Evolutionary conservation across 352 stramenopile genomes (phyloP), one percentile per base, ranked within the genome.

Genomic region (Pythium plurisporium): DNA sequence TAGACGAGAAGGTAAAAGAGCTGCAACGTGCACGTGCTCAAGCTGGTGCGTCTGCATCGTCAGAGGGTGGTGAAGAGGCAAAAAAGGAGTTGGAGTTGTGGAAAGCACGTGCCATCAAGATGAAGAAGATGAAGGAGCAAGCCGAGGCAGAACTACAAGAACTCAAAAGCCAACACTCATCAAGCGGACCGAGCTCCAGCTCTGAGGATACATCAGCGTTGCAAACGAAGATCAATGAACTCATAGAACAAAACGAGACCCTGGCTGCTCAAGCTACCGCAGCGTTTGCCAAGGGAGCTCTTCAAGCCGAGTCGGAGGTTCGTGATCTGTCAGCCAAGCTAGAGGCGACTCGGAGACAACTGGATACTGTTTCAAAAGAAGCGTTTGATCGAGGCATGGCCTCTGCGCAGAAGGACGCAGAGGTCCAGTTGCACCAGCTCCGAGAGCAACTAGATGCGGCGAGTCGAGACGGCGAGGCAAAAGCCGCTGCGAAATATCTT

Each of bases 91-190:
- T 88, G 56, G 79, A 95, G 42, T 30, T 95, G 22, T 91, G 82
- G 83, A 83, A 82, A 25, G 72, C 79, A 52, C 80, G 83, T 27
- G 82, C 86, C 27, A 66, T 95, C 31, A 89, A 89, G 49, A 92
- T 92, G 82, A 92, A 92, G 45, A 92, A 92, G 52, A 42, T 86
- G 0, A 92, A 92, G 40, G 82, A 92, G 26, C 55, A 86, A 19
- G 65, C 78, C 14, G 79, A 92, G 45, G 49, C 63, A 0, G 82
- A 90, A 26, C 65, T 87, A 4, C 77, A 72, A 20, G 58, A 66
- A 12, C 55, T 83, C 10, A 73, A 75, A 34, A 43, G 65, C 4
- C 59, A 45, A 26, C n/a, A 37, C 20, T 30, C 4, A 25, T 17
- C 22, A 7, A 53, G 23, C 23, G 34, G 31, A 11, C 3, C 34